A percentile compares a stretch with the other conserved stretches of the same genome.
phyloP scores from a whole-genome alignment of 441 rosid genomes.

The Adansonia gregorii region DNA sequence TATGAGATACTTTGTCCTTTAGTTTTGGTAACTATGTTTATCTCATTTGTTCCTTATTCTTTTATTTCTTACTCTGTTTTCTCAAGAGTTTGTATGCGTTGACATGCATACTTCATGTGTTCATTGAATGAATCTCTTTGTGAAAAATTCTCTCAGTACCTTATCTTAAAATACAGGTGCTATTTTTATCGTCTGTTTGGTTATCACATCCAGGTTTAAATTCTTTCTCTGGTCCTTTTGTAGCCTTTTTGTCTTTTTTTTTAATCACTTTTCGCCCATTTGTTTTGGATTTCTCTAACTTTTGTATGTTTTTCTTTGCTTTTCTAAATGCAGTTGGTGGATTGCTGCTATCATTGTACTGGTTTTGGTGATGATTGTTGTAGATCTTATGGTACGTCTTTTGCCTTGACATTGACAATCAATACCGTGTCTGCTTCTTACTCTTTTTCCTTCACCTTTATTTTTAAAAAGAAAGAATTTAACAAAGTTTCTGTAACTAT shows the following conservation, averaged over 20 bases:
- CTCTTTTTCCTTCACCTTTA: not conserved
- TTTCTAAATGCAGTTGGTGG: slow-evolving; percentile 59
- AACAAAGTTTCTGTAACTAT: slow-evolving; percentile 16
- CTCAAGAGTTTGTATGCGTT: not conserved
- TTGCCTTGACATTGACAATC: slow-evolving; percentile 28
- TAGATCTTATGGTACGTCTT: slow-evolving; percentile 78
- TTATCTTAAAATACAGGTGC: slow-evolving; percentile 54
- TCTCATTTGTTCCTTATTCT: slow-evolving; percentile 14
- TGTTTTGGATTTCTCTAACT: slow-evolving; percentile 16
- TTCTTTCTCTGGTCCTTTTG: slow-evolving; percentile 31
- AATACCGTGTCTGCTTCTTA: not conserved
- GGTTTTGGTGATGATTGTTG: slow-evolving; percentile 80
- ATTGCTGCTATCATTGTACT: slow-evolving; percentile 66
- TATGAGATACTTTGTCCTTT: slow-evolving; percentile 2
- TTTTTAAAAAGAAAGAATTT: not conserved
- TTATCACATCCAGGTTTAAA: slow-evolving; percentile 66
- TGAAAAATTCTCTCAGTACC: slow-evolving; percentile 8
- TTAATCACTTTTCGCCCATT: not conserved
- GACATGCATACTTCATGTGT: slow-evolving; percentile 9
- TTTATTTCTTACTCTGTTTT: not conserved
- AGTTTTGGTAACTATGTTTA: slow-evolving; percentile 5
- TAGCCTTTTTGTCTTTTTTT: slow-evolving; percentile 21
- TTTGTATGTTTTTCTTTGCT: slow-evolving; percentile 21
- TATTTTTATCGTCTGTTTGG: slow-evolving; percentile 62
- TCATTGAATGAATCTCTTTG: not conserved